A percentile compares a stretch with the other conserved stretches of the same genome.
These are phyloP conservation scores for Aspergillus incahuasiensis DNA, from an alignment of 495 filamentous ascomycete species.

Conservation along the genomic window DNA sequence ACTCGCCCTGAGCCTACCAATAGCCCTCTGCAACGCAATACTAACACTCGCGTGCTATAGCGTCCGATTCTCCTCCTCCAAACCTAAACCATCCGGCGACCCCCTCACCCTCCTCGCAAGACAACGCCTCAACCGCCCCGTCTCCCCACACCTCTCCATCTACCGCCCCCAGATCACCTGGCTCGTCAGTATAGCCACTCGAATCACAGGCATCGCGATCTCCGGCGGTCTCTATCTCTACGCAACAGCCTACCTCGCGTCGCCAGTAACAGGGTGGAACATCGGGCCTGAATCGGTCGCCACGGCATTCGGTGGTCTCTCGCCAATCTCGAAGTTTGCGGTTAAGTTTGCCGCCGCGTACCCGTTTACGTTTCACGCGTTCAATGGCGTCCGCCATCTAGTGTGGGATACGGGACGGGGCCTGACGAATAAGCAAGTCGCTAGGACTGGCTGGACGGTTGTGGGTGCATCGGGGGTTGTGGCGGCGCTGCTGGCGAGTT, in stretches of 20 bases:
- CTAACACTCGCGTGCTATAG: neutral
- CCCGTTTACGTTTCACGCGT: neutral
- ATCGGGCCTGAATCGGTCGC: neutral
- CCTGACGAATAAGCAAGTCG: neutral
- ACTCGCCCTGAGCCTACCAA: neutral
- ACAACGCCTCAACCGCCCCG: constrained; percentile 71
- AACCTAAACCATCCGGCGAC: constrained; percentile 46
- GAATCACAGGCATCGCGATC: neutral
- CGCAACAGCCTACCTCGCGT: neutral
- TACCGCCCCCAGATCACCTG: constrained; percentile 44
- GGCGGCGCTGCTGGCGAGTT: neutral
- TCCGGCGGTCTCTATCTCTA: neutral
- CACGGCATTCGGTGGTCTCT: neutral
- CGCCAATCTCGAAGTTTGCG: neutral
- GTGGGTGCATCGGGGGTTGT: neutral
- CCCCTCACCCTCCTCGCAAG: constrained; percentile 46
- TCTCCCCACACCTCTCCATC: constrained; percentile 72
- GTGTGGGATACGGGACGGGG: neutral
- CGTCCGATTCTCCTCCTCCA: neutral
- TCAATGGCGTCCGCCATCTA: neutral
- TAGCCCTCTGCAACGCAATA: neutral
- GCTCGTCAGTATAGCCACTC: neutral
- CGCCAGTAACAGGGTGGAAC: neutral
- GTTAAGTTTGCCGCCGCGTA: neutral
- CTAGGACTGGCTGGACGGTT: neutral